Evolutionary conservation across 768 basidiomycete genomes (phyloP).

Genomic region (Fomitopsis serialis): DNA sequence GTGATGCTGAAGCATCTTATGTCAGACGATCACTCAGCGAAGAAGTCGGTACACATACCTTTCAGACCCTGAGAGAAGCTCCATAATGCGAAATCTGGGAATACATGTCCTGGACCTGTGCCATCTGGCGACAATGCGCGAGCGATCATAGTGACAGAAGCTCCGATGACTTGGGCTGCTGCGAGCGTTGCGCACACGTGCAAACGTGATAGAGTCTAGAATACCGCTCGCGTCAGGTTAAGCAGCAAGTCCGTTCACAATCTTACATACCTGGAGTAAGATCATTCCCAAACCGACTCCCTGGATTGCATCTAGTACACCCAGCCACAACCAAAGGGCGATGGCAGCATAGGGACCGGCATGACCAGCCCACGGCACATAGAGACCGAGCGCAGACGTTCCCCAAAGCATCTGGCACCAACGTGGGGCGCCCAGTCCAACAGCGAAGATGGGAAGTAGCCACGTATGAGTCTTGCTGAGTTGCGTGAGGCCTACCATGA

Average conservation of each 20-base stretch:
- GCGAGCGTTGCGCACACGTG: constrained; percentile 94
- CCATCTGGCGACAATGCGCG: constrained; percentile 86
- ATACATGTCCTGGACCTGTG: constrained; percentile 86
- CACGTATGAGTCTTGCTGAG: constrained; percentile 95
- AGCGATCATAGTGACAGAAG: constrained; percentile 88
- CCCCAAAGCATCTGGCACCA: constrained; percentile 99
- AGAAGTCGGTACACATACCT: constrained; percentile 31
- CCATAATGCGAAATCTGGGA: constrained; percentile 91
- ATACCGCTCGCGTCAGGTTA: not conserved
- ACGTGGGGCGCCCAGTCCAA: constrained; percentile 87
- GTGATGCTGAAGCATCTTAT: constrained; percentile 46
- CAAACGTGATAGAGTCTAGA: constrained; percentile 78
- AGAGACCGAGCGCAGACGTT: constrained; percentile 86
- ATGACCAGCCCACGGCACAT: constrained; percentile 88
- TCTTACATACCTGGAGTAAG: constrained; percentile 50
- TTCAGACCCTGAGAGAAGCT: constrained; percentile 69
- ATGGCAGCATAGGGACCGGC: constrained; percentile 87
- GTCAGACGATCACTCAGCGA: constrained; percentile 1
- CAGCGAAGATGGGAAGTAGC: constrained; percentile 91
- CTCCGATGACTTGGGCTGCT: constrained; percentile 86
- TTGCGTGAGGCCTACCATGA: constrained; percentile 71
- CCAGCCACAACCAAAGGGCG: constrained; percentile 92
- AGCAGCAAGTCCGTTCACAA: not conserved
- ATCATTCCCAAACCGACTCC: constrained; percentile 94
- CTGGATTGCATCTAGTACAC: constrained; percentile 90